Evolutionary conservation across 805 yeast species (phyloP), one percentile per base, ranked within the genome.

Genomic region (Sugiyamaella lignohabitans): DNA sequence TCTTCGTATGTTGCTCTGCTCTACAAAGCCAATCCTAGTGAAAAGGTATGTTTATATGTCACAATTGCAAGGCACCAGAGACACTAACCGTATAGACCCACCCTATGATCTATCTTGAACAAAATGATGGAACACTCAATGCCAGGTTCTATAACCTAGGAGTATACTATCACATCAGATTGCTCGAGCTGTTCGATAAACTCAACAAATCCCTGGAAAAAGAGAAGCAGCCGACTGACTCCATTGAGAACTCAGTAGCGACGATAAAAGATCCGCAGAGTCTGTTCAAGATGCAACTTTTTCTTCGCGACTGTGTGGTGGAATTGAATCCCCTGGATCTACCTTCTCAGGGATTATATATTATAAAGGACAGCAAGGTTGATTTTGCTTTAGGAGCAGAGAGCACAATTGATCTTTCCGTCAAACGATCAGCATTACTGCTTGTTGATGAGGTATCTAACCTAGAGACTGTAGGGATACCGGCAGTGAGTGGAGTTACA

Each of bases 301-400:
- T 44, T 1, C 58, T 78, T 20, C 59, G 72, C 10, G 84, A 84
- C 49, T 75, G 82, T 48, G 69, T 77, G 0, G 50, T 87, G 29
- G 84, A 84, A 0, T 58, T 87, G 21, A 73, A 70, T 22, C 95
- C 96, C 0, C 76, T 78, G 5, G 63, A 81, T 45, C 59, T 87
- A 16, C 54, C 57, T 0, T 71, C 83, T n/a, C 79, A 79, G 50
- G 73, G 80, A 0, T 62, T 70, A 4, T 43, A 86, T 4, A 65
- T 76, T 1, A 49, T 84, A 0, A 69, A 72, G 10, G 74, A 73
- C 45, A 88, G 85, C 3, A 75, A 65, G 38, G 63, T 76, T 4
- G 84, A 78, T 40, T 43, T 81, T 1, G 60, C 67, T 1, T 50
- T 72, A 16, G 63, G 54, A 18, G 70, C 59, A 17, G 69, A 60